Percentiles rank a stretch among this genome's conserved stretches.
Evolutionary conservation across 139 green algal species (phyloP).

Genomic region (Chlamydomonas eustigma): DNA sequence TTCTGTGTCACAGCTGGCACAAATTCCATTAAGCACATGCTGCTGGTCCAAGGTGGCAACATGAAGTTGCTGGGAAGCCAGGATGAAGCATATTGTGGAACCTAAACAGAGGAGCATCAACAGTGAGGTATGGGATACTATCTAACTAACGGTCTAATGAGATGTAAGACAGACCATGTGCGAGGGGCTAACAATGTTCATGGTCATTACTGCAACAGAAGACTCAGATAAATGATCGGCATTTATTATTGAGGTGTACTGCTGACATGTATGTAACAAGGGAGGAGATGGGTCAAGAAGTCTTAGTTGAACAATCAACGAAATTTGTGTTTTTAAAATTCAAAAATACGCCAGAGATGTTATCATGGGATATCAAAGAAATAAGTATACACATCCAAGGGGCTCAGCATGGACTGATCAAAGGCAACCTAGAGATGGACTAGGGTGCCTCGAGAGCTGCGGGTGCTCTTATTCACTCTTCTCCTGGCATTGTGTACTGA

Average conservation of each 20-base stretch:
- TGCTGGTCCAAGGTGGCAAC: not conserved
- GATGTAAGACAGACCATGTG: too few species aligned
- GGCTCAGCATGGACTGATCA: not conserved
- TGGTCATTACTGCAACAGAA: not conserved
- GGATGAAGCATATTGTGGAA: not conserved
- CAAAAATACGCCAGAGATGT: not conserved
- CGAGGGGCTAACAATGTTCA: not conserved
- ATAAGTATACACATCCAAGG: not conserved
- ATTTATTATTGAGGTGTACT: too few species aligned
- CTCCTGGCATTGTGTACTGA: not conserved
- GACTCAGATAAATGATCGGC: not conserved
- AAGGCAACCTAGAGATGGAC: not conserved
- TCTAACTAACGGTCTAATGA: too few species aligned
- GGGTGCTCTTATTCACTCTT: too few species aligned
- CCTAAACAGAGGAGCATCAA: too few species aligned
- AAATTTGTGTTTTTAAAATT: not conserved
- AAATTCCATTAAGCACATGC: constrained; percentile 11
- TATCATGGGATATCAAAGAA: not conserved
- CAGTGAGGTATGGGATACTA: too few species aligned
- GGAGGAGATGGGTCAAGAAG: too few species aligned
- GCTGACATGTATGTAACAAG: too few species aligned
- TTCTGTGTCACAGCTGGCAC: not conserved
- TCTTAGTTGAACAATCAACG: too few species aligned
- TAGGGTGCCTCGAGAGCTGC: too few species aligned
- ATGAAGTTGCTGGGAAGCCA: not conserved